These are phyloP conservation scores for Salvia miltiorrhiza DNA, from an alignment of 257 asterid genomes.

Conservation along the genomic window DNA sequence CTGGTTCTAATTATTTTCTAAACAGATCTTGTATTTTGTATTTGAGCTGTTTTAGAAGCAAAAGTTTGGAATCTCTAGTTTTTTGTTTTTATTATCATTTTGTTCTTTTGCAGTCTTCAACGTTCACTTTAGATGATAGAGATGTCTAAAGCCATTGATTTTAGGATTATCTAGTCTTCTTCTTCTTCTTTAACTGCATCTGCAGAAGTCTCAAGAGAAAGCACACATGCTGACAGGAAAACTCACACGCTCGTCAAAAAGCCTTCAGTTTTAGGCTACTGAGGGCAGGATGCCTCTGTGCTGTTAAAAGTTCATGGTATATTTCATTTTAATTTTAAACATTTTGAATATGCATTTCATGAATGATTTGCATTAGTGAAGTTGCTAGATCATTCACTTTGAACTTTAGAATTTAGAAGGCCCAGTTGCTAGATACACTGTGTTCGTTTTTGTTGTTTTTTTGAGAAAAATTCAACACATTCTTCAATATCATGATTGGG, in stretches of 20 bases:
- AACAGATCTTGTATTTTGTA: neutral
- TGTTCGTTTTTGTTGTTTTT: no score
- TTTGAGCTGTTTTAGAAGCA: slow-evolving; percentile 18
- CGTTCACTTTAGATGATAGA: slow-evolving; percentile 50
- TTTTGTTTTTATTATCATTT: neutral
- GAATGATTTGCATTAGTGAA: neutral
- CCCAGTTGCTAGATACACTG: no score
- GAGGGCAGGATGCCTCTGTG: neutral
- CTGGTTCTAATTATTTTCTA: slow-evolving; percentile 1
- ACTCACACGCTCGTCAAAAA: slow-evolving; percentile 36
- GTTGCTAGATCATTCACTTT: no score
- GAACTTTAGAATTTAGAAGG: no score
- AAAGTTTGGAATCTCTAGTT: neutral
- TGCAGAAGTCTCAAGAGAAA: slow-evolving; percentile 69
- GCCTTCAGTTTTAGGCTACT: slow-evolving; percentile 32
- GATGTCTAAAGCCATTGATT: slow-evolving; percentile 51
- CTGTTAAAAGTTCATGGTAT: neutral
- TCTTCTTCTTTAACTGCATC: slow-evolving; percentile 28
- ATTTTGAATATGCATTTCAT: neutral
- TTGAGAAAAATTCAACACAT: no score
- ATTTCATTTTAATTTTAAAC: neutral
- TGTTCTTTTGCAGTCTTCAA: neutral
- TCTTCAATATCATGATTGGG: no score
- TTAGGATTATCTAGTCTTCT: slow-evolving; percentile 63
- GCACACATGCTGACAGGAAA: slow-evolving; percentile 50